A percentile compares a stretch with the other conserved stretches of the same genome.
Evolutionary conservation across 1,139 yeast species (phyloP).

Genomic region (Zygotorulaspora mrakii): DNA sequence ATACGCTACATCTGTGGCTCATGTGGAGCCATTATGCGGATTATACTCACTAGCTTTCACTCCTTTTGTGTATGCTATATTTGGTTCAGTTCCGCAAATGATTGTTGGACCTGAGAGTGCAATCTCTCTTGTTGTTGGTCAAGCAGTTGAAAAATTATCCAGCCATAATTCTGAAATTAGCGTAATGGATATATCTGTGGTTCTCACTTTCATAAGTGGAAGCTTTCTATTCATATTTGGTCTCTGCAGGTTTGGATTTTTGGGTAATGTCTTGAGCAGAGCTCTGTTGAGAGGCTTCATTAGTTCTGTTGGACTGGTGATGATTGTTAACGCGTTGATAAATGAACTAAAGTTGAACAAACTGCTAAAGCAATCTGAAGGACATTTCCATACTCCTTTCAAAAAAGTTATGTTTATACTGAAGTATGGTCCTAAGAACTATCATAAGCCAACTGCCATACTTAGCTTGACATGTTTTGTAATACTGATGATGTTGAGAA

Average conservation of each 20-base stretch:
- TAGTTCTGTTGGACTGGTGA: constrained; percentile 87
- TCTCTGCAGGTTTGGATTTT: constrained; percentile 75
- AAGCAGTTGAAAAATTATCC: constrained; percentile 66
- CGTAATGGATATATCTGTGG: constrained; percentile 65
- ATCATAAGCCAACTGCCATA: constrained; percentile 50
- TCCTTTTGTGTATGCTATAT: constrained; percentile 73
- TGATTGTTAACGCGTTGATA: constrained; percentile 74
- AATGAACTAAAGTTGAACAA: constrained; percentile 63
- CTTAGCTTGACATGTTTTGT: constrained; percentile 50
- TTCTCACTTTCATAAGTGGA: constrained; percentile 76
- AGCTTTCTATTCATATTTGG: constrained; percentile 73
- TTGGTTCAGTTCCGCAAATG: constrained; percentile 95
- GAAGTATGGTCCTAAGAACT: constrained; percentile 40
- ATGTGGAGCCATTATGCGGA: constrained; percentile 85
- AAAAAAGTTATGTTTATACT: constrained; percentile 62
- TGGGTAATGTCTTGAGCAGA: constrained; percentile 82
- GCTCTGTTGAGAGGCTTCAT: constrained; percentile 85
- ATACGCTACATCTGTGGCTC: constrained; percentile 85
- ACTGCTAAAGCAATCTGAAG: constrained; percentile 40
- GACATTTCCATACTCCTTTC: constrained; percentile 72
- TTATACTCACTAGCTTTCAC: constrained; percentile 76
- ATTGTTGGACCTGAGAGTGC: constrained; percentile 97
- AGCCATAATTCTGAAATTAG: constrained; percentile 51
- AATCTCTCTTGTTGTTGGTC: constrained; percentile 85
- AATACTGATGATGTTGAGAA: constrained; percentile 42